Percentiles rank a stretch among this genome's conserved stretches.
phyloP scores from a whole-genome alignment of 805 yeast species.

The Danielia reshetovae region DNA sequence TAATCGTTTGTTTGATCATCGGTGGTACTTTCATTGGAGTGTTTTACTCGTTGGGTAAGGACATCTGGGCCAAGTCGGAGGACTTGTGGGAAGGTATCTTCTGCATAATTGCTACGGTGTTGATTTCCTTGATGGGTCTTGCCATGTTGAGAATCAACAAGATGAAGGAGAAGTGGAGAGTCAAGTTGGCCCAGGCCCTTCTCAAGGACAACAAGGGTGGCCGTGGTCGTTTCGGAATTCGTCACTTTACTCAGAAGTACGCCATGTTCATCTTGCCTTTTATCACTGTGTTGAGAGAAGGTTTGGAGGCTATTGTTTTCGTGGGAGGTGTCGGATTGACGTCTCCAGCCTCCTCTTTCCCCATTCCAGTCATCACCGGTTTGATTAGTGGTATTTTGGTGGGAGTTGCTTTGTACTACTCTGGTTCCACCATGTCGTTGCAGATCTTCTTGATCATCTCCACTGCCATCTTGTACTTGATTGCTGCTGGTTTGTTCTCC shows the following conservation, averaged over 20 bases:
- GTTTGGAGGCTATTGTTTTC: constrained; percentile 53
- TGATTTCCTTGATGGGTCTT: constrained; percentile 92
- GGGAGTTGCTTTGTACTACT: constrained; percentile 72
- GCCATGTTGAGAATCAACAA: constrained; percentile 95
- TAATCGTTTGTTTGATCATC: constrained; percentile 71
- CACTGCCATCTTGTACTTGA: constrained; percentile 83
- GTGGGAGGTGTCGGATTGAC: constrained; percentile 43
- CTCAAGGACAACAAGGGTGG: constrained; percentile 39
- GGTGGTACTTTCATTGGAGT: constrained; percentile 96
- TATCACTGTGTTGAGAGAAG: constrained; percentile 91
- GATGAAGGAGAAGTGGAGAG: constrained; percentile 96
- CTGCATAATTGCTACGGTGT: constrained; percentile 81
- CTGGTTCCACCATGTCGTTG: constrained; percentile 79
- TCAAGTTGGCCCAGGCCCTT: constrained; percentile 84
- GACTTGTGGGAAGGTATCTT: constrained; percentile 97
- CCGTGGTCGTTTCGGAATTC: constrained; percentile 50
- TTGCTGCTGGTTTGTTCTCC: constrained; percentile 89
- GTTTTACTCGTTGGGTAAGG: constrained; percentile 73
- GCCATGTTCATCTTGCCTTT: constrained; percentile 88
- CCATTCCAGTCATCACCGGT: constrained; percentile 90
- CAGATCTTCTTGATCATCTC: constrained; percentile 84
- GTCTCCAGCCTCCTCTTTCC: constrained; percentile 54
- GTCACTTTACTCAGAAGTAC: constrained; percentile 64
- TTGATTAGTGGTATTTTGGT: constrained; percentile 70
- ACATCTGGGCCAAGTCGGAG: constrained; percentile 83